Percentiles rank a stretch among this genome's conserved stretches.
phyloP scores from a whole-genome alignment of 2,329 filamentous ascomycete genomes.

The Ascochyta viciae-villosae region DNA sequence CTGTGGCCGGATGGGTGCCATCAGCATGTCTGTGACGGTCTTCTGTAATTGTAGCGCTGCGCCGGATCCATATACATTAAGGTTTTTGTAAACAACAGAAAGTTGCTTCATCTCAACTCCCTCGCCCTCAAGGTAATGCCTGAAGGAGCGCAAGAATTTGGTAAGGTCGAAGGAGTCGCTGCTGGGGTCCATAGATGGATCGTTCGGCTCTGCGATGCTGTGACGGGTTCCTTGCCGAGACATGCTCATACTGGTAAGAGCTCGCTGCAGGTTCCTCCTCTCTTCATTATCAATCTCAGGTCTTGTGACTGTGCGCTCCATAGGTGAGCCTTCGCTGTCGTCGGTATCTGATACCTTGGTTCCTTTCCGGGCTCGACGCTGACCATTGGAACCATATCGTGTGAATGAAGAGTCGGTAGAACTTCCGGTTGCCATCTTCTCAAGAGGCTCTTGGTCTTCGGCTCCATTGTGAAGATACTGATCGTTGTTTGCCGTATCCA shows the following conservation, averaged over 20 bases:
- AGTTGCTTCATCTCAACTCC: slow-evolving; percentile 62
- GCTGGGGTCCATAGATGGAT: slow-evolving; percentile 61
- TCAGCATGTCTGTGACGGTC: slow-evolving; percentile 67
- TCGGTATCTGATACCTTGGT: slow-evolving; percentile 12
- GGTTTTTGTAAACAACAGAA: slow-evolving; percentile 69
- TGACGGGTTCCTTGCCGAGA: slow-evolving; percentile 31
- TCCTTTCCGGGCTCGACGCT: slow-evolving; percentile 11
- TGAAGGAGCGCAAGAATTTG: slow-evolving; percentile 60
- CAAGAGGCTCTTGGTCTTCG: slow-evolving; percentile 22
- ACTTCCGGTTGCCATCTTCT: slow-evolving; percentile 17
- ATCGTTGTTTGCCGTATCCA: neutral
- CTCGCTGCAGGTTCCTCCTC: slow-evolving; percentile 34
- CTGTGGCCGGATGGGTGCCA: slow-evolving; percentile 64
- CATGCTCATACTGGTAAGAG: slow-evolving; percentile 29
- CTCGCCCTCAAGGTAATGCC: slow-evolving; percentile 62
- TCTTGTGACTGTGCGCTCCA: slow-evolving; percentile 25
- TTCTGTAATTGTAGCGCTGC: slow-evolving; percentile 72
- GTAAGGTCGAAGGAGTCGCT: slow-evolving; percentile 61
- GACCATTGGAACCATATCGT: slow-evolving; percentile 20
- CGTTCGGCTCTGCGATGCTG: slow-evolving; percentile 43
- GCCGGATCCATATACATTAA: slow-evolving; percentile 72
- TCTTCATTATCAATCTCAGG: slow-evolving; percentile 36
- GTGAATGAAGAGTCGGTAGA: slow-evolving; percentile 34
- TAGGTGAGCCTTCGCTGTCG: slow-evolving; percentile 5
- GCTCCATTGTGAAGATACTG: slow-evolving; percentile 10